Percentiles rank a stretch among this genome's conserved stretches.
These are phyloP conservation scores for Strobilomyces confusus DNA, from an alignment of 768 basidiomycete genomes.

Conservation along the genomic window DNA sequence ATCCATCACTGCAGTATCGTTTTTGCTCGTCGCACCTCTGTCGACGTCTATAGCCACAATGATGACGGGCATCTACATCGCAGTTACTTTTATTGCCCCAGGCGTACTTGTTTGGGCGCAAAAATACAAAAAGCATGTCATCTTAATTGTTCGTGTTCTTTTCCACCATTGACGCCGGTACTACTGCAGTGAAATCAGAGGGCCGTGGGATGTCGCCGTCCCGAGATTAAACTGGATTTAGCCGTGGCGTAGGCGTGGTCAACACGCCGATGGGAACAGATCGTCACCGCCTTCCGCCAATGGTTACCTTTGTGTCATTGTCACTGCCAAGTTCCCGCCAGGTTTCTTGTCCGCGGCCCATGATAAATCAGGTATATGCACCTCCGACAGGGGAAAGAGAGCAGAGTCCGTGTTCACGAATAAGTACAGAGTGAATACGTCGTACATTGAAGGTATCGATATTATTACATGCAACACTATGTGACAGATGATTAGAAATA, in stretches of 20 bases:
- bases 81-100: conserved; percentile 70
- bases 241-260: conserved; percentile 22
- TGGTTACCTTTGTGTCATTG: conserved; percentile 12
- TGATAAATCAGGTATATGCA: conserved; percentile 8
- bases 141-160: conserved; percentile 7
- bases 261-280: conserved; percentile 25
- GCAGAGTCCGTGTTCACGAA: conserved; percentile 1
- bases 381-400: conserved; percentile 11
- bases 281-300: conserved; percentile 25
- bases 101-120: conserved; percentile 80
- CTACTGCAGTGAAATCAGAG: conserved; percentile 71
- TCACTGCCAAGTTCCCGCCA: conserved; percentile 14
- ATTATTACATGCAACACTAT: conserved; percentile 39
- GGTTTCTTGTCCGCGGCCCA: conserved; percentile 25
- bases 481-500: conserved; percentile 32
- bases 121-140: conserved; percentile 76
- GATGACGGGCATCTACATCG: conserved; percentile 45
- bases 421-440: conserved; percentile 13
- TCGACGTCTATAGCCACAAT: conserved; percentile 55
- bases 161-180: conserved; percentile 10
- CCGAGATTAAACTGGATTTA: conserved; percentile 56
- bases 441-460: conserved; percentile 33
- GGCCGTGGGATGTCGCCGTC: conserved; percentile 87
- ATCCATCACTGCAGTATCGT: conserved; percentile 44
- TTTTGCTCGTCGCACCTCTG: conserved; percentile 49